Percentiles rank a stretch among this genome's conserved stretches.
Conservation (phyloP, 2,329 filamentous ascomycete genomes). For the Arthroderma sp. region DNA sequence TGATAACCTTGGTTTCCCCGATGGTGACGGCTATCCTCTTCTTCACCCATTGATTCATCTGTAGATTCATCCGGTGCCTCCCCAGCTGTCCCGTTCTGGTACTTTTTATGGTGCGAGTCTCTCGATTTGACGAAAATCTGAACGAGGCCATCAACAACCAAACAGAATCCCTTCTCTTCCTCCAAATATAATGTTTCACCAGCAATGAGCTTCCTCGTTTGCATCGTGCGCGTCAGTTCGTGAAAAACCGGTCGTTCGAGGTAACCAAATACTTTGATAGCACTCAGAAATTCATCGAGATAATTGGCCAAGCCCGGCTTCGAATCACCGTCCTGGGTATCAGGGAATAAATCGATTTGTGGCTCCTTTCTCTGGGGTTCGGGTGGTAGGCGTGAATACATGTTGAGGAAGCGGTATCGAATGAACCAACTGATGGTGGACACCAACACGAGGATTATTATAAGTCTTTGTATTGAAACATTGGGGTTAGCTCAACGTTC, state of each 20-base stretch:
- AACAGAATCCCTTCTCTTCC: conserved; percentile 94
- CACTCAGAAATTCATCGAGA: conserved; percentile 91
- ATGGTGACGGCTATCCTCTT: conserved; percentile 43
- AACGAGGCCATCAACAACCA: conserved; percentile 90
- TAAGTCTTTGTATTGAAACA: conserved; percentile 39
- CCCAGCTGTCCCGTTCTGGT: background rate
- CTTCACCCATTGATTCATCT: conserved; percentile 28
- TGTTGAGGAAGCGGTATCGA: conserved; percentile 88
- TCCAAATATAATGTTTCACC: conserved; percentile 91
- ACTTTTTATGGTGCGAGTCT: conserved; percentile 24
- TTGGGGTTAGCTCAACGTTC: conserved; percentile 1
- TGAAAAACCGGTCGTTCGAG: conserved; percentile 94
- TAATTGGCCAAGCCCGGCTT: conserved; percentile 94
- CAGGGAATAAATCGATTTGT: conserved; percentile 86
- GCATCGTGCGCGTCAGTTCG: conserved; percentile 94
- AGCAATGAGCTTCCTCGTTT: conserved; percentile 89
- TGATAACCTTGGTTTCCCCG: conserved; percentile 74
- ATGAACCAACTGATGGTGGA: conserved; percentile 91
- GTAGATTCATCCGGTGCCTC: conserved; percentile 32
- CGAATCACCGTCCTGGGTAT: conserved; percentile 74
- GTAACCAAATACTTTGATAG: conserved; percentile 98
- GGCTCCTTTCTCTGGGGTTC: conserved; percentile 94
- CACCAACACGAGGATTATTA: conserved; percentile 62
- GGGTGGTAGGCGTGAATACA: conserved; percentile 86
- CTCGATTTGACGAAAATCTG: conserved; percentile 97